phyloP scores from a whole-genome alignment of 495 filamentous ascomycete species.

The Neurospora tetraspora region DNA sequence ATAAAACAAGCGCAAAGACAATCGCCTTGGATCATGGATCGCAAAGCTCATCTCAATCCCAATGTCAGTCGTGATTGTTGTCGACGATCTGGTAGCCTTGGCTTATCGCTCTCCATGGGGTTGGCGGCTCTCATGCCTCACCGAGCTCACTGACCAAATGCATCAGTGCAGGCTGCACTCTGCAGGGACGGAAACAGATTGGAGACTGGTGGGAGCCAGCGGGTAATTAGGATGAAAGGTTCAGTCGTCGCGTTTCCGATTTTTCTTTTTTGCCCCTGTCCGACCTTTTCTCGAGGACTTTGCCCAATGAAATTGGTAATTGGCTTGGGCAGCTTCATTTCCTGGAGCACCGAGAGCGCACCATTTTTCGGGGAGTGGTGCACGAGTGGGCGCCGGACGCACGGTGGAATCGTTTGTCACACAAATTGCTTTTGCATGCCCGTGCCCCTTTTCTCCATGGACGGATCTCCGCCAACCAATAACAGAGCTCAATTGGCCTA shows the following conservation, averaged over 20 bases:
- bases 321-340: slow-evolving; percentile 10
- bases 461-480: background rate
- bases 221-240: background rate
- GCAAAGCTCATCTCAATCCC: background rate
- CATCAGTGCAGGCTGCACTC: background rate
- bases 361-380: background rate
- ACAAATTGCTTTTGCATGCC: background rate
- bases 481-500: background rate
- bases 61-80: background rate
- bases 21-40: background rate
- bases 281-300: background rate
- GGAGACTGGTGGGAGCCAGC: background rate
- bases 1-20: background rate
- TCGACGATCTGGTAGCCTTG: background rate
- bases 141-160: background rate
- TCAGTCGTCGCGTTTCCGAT: slow-evolving; percentile 8
- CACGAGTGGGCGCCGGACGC: background rate
- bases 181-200: background rate
- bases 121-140: background rate
- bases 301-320: slow-evolving; percentile 14
- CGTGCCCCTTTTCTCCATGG: background rate
- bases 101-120: background rate
- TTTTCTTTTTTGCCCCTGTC: slow-evolving; percentile 16
- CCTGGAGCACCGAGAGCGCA: slow-evolving; percentile 10
- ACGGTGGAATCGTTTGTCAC: background rate